Conservation (phyloP, 352 stramenopile species). For the Plasmopara halstedii region DNA sequence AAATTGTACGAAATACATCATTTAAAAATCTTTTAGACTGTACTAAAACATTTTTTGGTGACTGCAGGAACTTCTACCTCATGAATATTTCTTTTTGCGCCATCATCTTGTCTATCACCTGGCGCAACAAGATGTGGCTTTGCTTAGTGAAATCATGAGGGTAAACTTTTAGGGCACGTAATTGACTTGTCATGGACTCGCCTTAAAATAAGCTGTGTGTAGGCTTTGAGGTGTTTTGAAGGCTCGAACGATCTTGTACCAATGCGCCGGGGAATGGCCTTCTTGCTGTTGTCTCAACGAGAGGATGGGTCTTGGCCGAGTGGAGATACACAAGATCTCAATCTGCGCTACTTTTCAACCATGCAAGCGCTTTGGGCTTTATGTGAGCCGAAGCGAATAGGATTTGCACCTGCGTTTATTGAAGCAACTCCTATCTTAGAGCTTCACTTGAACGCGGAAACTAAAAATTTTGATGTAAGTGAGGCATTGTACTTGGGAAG, state of each 20-base stretch:
- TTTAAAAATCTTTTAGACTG: not conserved
- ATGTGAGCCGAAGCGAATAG: slow-evolving; percentile 31
- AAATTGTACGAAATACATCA: slow-evolving; percentile 29
- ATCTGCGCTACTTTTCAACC: slow-evolving; percentile 41
- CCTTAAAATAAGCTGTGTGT: slow-evolving; percentile 3
- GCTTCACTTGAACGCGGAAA: slow-evolving; percentile 51
- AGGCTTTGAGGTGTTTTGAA: slow-evolving; percentile 72
- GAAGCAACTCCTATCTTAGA: slow-evolving; percentile 46
- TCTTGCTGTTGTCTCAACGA: slow-evolving; percentile 50
- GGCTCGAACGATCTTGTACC: slow-evolving; percentile 58
- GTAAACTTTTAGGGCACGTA: slow-evolving; percentile 19
- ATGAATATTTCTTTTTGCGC: slow-evolving; percentile 87
- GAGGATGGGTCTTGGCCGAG: slow-evolving; percentile 52
- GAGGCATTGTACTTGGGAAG: not conserved
- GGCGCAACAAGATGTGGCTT: slow-evolving; percentile 60
- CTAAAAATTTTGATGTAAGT: slow-evolving; percentile 20
- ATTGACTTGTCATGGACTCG: not conserved
- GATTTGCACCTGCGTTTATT: slow-evolving; percentile 60
- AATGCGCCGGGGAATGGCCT: slow-evolving; percentile 60
- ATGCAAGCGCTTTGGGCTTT: slow-evolving; percentile 44
- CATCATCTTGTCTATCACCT: slow-evolving; percentile 77
- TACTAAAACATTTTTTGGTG: slow-evolving; percentile 4
- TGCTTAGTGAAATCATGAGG: slow-evolving; percentile 61
- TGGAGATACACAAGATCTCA: slow-evolving; percentile 9
- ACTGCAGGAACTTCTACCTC: slow-evolving; percentile 70